These are phyloP conservation scores for Gypsophila paniculata DNA, from an alignment of 179 eudicot genomes.

Conservation along the genomic window DNA sequence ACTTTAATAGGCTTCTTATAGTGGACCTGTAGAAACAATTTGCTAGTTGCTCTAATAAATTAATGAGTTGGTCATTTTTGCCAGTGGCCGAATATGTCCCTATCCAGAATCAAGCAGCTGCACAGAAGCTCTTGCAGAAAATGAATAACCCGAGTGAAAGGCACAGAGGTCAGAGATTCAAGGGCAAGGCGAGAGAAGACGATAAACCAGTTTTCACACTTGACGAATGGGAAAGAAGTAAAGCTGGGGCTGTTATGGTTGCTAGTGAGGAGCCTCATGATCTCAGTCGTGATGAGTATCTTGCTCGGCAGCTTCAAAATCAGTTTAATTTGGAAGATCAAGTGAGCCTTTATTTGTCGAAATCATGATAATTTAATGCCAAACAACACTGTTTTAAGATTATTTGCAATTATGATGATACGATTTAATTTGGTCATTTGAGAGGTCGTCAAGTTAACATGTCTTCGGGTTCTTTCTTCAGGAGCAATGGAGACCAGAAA, in stretches of 20 bases:
- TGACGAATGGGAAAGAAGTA: slow-evolving; percentile 85
- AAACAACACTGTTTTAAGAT: not conserved
- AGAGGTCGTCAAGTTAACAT: not conserved
- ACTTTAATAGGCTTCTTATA: not conserved
- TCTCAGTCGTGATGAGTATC: slow-evolving; percentile 62
- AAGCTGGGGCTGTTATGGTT: slow-evolving; percentile 36
- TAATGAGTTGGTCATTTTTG: slow-evolving; percentile 5
- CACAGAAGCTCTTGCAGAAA: slow-evolving; percentile 82
- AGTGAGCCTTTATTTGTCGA: slow-evolving; percentile 34
- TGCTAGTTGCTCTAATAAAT: not conserved
- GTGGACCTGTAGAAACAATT: not conserved
- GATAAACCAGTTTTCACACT: slow-evolving; percentile 63
- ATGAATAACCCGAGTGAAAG: slow-evolving; percentile 53
- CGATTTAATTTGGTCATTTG: not conserved
- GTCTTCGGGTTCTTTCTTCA: slow-evolving; percentile 20
- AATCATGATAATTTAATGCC: not conserved
- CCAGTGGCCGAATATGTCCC: slow-evolving; percentile 63
- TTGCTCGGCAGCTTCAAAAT: slow-evolving; percentile 74
- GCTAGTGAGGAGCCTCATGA: slow-evolving; percentile 30
- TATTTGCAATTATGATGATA: not conserved
- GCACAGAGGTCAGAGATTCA: slow-evolving; percentile 49
- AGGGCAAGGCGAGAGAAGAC: slow-evolving; percentile 49
- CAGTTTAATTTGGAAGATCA: slow-evolving; percentile 80
- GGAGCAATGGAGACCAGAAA: slow-evolving; percentile 45
- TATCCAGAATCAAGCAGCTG: slow-evolving; percentile 85